Base-by-base conservation (phyloP, 192 early-diverging fungal genomes). In the Anaeromyces robustus region DNA sequence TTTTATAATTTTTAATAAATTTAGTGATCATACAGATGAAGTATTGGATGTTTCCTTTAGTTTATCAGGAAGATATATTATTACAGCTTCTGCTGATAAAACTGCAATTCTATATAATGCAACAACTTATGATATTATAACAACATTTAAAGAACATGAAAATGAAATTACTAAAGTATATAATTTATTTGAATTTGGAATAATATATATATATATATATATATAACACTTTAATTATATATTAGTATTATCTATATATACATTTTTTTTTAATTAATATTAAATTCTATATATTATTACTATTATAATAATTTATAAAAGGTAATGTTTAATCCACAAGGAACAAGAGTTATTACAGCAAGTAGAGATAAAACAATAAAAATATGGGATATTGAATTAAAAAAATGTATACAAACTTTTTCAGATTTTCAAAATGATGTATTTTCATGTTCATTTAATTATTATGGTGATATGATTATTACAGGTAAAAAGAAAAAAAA, bases 361-460 rank as follows among this genome's bases (percentile, higher is more conserved):
- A 86, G 86, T 78, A 30, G 85, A 41, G 87, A 89, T 82, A 87
- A 86, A 41, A 85, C 85, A 9, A 84, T 83, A 5, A 80, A 83
- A 29, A 31, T 89, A 22, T 89, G 88, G 88, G 81, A 86, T 77
- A 37, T 30, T 0, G 37, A 29, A 30, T 80, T 59, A 26, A 86
- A 87, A 29, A 43, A 80, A 26, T 89, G 88, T 79, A 12, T 85
- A 14, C 88, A 84, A 80, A 82, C 80, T 0, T 79, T 89, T 2
- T 82, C 86, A 31, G 84, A 84, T 2, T 87, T 88, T 78, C 80
- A 83, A 17, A 87, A 89, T 81, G 88, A 89, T 77, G 83, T 89
- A 22, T 89, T 89, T 80, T 82, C 83, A 32, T 82, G 83, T 52
- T 80, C 86, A 26, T 89, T 88, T 80, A 89, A 85, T 81, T 89